These are phyloP conservation scores for Penicillium sp. DNA, from an alignment of 2,329 filamentous ascomycete species.

Conservation along the genomic window DNA sequence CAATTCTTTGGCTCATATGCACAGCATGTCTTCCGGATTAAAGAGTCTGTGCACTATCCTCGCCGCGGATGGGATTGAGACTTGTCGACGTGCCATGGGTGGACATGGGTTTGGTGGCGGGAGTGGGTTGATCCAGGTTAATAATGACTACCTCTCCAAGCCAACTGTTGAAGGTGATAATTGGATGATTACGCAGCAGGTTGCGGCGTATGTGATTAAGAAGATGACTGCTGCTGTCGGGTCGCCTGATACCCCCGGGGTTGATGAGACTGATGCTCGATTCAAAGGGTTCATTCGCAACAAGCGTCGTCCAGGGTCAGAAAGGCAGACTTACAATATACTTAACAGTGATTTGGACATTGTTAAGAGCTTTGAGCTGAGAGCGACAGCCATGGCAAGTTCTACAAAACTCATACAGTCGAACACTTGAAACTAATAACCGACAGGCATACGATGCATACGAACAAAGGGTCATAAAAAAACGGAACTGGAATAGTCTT, in stretches of 20 bases:
- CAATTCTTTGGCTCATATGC: slow-evolving; percentile 49
- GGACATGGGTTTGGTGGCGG: slow-evolving; percentile 55
- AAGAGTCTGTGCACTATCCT: slow-evolving; percentile 55
- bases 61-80: slow-evolving; percentile 55
- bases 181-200: slow-evolving; percentile 58
- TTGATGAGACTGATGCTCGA: slow-evolving; percentile 15
- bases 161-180: slow-evolving; percentile 57
- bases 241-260: neutral
- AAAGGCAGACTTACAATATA: neutral
- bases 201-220: slow-evolving; percentile 47
- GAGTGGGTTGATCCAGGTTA: slow-evolving; percentile 52
- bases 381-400: slow-evolving; percentile 15
- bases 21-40: slow-evolving; percentile 53
- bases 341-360: slow-evolving; percentile 14
- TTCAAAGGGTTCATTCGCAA: slow-evolving; percentile 18
- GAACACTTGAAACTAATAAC: neutral
- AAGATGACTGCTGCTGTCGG: slow-evolving; percentile 44
- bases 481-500: slow-evolving; percentile 49
- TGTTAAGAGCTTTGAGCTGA: slow-evolving; percentile 12
- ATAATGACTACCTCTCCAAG: slow-evolving; percentile 42
- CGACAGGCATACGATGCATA: slow-evolving; percentile 38
- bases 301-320: neutral
- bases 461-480: slow-evolving; percentile 44
- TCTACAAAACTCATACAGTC: fast-evolving
- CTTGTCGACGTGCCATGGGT: slow-evolving; percentile 52